These are phyloP conservation scores for Solanum bukasovii DNA, from an alignment of 257 asterid genomes.

Conservation along the genomic window DNA sequence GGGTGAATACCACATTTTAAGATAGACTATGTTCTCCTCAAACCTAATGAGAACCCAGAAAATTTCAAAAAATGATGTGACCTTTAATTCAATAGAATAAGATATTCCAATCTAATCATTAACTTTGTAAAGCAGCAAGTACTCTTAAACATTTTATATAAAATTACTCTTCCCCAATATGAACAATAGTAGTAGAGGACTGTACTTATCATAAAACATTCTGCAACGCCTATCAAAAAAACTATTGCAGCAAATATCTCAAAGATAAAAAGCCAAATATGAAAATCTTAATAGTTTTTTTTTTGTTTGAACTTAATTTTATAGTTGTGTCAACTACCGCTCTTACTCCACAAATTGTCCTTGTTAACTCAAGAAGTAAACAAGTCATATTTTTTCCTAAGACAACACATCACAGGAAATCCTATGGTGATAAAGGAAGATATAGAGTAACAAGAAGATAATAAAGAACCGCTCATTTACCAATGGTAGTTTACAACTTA, in stretches of 20 bases:
- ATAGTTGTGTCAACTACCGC: not conserved
- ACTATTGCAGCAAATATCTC: not conserved
- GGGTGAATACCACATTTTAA: conserved; percentile 5
- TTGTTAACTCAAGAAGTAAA: not conserved
- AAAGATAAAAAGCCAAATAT: not conserved
- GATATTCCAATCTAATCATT: not conserved
- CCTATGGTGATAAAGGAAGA: not conserved
- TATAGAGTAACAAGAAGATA: not conserved
- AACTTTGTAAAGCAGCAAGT: not conserved
- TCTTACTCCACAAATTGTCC: not conserved
- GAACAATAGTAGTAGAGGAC: not conserved
- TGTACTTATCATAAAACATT: not conserved
- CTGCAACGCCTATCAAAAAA: not conserved
- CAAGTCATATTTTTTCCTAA: not conserved
- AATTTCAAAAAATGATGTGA: not conserved
- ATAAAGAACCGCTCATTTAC: not conserved
- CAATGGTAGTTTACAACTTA: not conserved
- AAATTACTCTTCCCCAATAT: not conserved
- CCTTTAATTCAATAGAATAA: not conserved
- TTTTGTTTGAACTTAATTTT: not conserved
- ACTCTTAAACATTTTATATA: not conserved
- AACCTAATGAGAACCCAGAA: not conserved
- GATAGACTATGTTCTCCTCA: not conserved
- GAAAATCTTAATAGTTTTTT: not conserved
- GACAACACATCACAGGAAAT: not conserved